A percentile compares a stretch with the other conserved stretches of the same genome.
phyloP scores from a whole-genome alignment of 371 early-diverging fungal genomes.

The Catenaria anguillulae region DNA sequence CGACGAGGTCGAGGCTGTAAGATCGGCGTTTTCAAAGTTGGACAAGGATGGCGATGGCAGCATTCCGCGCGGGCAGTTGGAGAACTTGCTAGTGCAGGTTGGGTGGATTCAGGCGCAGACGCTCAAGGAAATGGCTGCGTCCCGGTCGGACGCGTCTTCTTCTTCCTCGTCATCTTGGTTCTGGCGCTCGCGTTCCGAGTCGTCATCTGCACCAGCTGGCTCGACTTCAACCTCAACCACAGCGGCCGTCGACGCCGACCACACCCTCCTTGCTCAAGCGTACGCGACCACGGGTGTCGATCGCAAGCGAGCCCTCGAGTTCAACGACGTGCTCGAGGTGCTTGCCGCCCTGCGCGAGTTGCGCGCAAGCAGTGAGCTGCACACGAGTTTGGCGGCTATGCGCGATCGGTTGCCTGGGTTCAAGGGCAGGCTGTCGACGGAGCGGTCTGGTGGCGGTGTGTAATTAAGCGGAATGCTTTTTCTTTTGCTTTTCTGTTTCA shows the following conservation, averaged over 20 bases:
- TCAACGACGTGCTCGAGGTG: slow-evolving; percentile 61
- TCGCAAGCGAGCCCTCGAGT: slow-evolving; percentile 38
- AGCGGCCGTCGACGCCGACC: slow-evolving; percentile 16
- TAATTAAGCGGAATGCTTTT: no score
- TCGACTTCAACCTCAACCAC: no score
- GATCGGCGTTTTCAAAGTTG: slow-evolving; percentile 39
- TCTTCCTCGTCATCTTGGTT: slow-evolving; percentile 28
- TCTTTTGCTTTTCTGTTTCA: no score
- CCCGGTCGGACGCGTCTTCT: slow-evolving; percentile 20
- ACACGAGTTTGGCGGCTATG: neutral
- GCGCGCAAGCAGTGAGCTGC: neutral
- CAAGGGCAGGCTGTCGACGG: neutral
- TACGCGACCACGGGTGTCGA: slow-evolving; percentile 15
- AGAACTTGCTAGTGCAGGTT: neutral
- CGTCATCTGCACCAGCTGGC: slow-evolving; percentile 17
- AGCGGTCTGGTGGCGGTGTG: slow-evolving; percentile 1
- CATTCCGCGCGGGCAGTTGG: slow-evolving; percentile 19
- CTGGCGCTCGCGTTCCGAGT: slow-evolving; percentile 16
- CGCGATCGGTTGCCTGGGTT: neutral
- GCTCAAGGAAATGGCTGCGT: no score
- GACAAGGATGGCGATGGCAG: slow-evolving; percentile 45
- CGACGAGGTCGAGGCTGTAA: slow-evolving; percentile 47
- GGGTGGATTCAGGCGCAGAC: slow-evolving; percentile 9
- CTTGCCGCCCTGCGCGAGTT: neutral
- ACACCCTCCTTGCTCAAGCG: neutral